A percentile compares a stretch with the other conserved stretches of the same genome.
Conservation (phyloP, 192 early-diverging fungal genomes). For the Coemansia sp. region DNA sequence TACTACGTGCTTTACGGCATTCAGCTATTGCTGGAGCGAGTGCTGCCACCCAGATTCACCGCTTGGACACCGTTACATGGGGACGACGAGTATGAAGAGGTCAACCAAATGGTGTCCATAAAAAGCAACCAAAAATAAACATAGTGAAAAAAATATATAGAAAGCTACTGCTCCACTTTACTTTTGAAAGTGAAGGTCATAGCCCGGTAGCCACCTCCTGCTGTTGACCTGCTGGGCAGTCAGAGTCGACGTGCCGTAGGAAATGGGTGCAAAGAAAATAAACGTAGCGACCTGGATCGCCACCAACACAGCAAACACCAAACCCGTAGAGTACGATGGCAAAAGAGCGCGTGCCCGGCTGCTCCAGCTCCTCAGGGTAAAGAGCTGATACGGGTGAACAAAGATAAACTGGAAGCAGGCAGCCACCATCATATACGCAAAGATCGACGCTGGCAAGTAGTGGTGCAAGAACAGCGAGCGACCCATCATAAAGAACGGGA, state of each 20-base stretch:
- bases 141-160: not conserved
- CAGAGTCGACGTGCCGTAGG: constrained; percentile 79
- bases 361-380: constrained; percentile 39
- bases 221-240: constrained; percentile 61
- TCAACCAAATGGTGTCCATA: not conserved
- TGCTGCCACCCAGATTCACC: constrained; percentile 23
- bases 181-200: constrained; percentile 81
- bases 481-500: constrained; percentile 79
- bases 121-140: not conserved
- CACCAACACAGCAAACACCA: constrained; percentile 50
- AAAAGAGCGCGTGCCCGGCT: constrained; percentile 43
- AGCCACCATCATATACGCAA: constrained; percentile 66
- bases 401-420: constrained; percentile 65
- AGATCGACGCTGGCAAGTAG: constrained; percentile 77
- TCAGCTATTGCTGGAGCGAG: constrained; percentile 27
- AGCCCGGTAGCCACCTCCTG: constrained; percentile 74
- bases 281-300: constrained; percentile 63
- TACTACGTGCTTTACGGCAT: constrained; percentile 39
- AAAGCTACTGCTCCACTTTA: constrained; percentile 4
- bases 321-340: constrained; percentile 35
- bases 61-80: not conserved
- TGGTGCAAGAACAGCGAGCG: constrained; percentile 82
- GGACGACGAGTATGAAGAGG: not conserved
- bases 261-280: constrained; percentile 80
- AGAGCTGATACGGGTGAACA: constrained; percentile 45